Evolutionary conservation across 257 asterid genomes (phyloP).

Genomic region (Solanum corneliomulleri): DNA sequence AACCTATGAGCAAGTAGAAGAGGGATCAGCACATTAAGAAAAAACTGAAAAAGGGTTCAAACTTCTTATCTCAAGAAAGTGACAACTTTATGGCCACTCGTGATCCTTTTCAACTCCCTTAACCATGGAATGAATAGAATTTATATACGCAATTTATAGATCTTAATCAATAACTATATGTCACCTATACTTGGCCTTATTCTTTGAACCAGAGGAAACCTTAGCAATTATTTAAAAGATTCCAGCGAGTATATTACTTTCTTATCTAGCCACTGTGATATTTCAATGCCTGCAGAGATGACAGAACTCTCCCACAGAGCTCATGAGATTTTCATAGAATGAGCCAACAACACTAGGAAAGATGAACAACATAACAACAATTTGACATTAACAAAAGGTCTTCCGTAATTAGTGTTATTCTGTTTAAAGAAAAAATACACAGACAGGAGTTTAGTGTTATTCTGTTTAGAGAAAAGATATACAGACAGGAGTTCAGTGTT

Average conservation of each 20-base stretch:
- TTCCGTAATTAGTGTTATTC: neutral
- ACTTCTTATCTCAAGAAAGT: neutral
- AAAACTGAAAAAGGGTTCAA: neutral
- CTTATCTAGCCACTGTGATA: neutral
- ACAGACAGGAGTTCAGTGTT: too few relatives aligned
- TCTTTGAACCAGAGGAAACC: neutral
- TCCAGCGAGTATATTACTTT: neutral
- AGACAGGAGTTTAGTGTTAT: neutral
- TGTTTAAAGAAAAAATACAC: neutral
- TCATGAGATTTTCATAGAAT: neutral
- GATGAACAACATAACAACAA: neutral
- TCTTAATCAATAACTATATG: neutral
- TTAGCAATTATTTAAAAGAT: neutral
- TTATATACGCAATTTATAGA: neutral
- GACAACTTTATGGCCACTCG: neutral
- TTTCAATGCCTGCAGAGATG: neutral
- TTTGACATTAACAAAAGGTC: neutral
- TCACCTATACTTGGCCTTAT: neutral
- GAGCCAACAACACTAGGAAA: neutral
- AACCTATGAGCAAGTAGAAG: constrained; percentile 43
- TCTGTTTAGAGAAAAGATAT: too few relatives aligned
- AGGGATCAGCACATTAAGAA: neutral
- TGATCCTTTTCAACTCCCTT: neutral
- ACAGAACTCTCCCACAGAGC: neutral
- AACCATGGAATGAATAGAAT: neutral